Conservation (phyloP, 495 filamentous ascomycete genomes). For the Daldinia vernicosa region DNA sequence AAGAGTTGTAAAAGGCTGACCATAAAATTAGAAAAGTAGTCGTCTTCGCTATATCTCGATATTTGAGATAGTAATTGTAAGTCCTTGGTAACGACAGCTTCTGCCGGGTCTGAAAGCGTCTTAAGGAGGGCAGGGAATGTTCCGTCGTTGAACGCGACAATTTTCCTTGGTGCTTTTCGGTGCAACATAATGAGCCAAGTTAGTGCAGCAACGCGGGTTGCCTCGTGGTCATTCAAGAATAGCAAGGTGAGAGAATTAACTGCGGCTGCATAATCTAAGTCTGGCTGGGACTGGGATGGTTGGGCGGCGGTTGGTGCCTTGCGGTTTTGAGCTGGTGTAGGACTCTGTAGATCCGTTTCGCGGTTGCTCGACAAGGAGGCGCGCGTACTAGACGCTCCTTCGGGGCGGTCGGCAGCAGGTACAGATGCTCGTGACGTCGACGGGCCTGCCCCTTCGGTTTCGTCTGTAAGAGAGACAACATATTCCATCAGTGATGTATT, state of each 20-base stretch:
- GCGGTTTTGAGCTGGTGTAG: slow-evolving; percentile 60
- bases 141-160: slow-evolving; percentile 94
- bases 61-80: slow-evolving; percentile 95
- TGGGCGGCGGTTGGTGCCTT: slow-evolving; percentile 49
- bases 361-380: slow-evolving; percentile 63
- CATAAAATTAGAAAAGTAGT: slow-evolving; percentile 98
- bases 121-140: slow-evolving; percentile 97
- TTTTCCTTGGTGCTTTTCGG: slow-evolving; percentile 90
- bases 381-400: slow-evolving; percentile 61
- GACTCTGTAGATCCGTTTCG: slow-evolving; percentile 63
- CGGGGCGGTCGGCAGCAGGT: slow-evolving; percentile 63
- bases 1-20: slow-evolving; percentile 95
- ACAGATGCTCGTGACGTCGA: slow-evolving; percentile 57
- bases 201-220: slow-evolving; percentile 89
- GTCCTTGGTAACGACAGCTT: slow-evolving; percentile 95
- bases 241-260: slow-evolving; percentile 93
- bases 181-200: slow-evolving; percentile 99
- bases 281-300: slow-evolving; percentile 62
- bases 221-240: slow-evolving; percentile 96
- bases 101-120: slow-evolving; percentile 93
- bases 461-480: slow-evolving; percentile 88
- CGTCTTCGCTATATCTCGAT: slow-evolving; percentile 93
- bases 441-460: slow-evolving; percentile 59
- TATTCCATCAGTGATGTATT: slow-evolving; percentile 91
- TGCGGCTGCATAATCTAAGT: slow-evolving; percentile 97